Conservation (phyloP, 2,329 filamentous ascomycete genomes). For the Fusarium nodosum region DNA sequence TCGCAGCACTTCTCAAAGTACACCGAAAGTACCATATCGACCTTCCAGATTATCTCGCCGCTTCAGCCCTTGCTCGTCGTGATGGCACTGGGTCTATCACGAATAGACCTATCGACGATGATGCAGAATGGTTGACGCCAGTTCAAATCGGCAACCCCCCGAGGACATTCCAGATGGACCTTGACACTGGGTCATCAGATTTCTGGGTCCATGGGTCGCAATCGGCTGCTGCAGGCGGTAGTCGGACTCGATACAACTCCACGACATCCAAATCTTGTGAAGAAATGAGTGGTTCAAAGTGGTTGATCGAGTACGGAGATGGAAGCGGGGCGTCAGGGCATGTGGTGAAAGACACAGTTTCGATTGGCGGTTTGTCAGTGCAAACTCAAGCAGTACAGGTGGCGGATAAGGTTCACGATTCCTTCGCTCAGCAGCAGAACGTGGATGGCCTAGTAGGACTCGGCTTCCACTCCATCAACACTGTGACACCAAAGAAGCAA, state of each 20-base stretch:
- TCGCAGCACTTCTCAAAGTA: slow-evolving; percentile 51
- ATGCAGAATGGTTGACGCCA: slow-evolving; percentile 57
- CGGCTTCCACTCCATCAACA: slow-evolving; percentile 60
- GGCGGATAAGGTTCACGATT: slow-evolving; percentile 57
- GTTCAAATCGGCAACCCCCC: slow-evolving; percentile 60
- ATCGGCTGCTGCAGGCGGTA: slow-evolving; percentile 55
- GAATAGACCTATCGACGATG: slow-evolving; percentile 50
- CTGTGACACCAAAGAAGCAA: slow-evolving; percentile 57
- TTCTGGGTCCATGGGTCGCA: slow-evolving; percentile 64
- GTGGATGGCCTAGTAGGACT: slow-evolving; percentile 61
- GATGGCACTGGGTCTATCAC: slow-evolving; percentile 50
- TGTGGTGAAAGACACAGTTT: slow-evolving; percentile 60
- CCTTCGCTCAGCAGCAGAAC: slow-evolving; percentile 57
- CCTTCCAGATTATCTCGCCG: slow-evolving; percentile 46
- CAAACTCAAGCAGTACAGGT: slow-evolving; percentile 59
- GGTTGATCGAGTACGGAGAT: slow-evolving; percentile 62
- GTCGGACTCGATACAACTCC: slow-evolving; percentile 58
- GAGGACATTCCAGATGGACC: slow-evolving; percentile 59
- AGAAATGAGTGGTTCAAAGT: slow-evolving; percentile 55
- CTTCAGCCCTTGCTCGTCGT: slow-evolving; percentile 45
- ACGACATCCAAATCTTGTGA: slow-evolving; percentile 56
- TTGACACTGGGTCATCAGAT: slow-evolving; percentile 63
- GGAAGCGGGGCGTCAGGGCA: slow-evolving; percentile 59
- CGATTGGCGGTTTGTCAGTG: slow-evolving; percentile 59
- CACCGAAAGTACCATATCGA: slow-evolving; percentile 56